phyloP scores from a whole-genome alignment of 2,329 filamentous ascomycete genomes.

The Volutella citrinella region DNA sequence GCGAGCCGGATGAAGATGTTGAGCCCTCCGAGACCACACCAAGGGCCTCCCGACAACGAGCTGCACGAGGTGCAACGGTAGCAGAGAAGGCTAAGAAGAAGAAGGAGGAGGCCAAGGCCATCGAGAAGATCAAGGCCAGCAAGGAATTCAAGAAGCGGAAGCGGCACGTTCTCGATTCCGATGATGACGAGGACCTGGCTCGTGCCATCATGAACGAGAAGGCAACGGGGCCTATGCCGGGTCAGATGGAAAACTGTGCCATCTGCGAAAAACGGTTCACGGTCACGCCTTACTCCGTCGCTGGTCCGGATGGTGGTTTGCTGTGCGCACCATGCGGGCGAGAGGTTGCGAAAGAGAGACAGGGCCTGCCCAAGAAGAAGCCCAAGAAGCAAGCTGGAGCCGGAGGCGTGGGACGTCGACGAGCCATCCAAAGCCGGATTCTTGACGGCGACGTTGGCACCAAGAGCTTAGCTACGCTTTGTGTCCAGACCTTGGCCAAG shows the following conservation, averaged over 20 bases:
- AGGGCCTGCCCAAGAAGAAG: slow-evolving; percentile 31
- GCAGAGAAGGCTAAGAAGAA: slow-evolving; percentile 27
- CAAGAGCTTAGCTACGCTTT: slow-evolving; percentile 64
- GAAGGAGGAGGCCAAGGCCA: slow-evolving; percentile 47
- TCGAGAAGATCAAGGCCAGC: slow-evolving; percentile 60
- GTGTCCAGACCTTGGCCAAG: slow-evolving; percentile 60
- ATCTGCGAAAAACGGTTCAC: slow-evolving; percentile 85
- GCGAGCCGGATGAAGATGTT: too few relatives aligned
- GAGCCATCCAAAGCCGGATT: slow-evolving; percentile 78
- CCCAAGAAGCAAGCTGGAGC: slow-evolving; percentile 48
- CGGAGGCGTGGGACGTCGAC: slow-evolving; percentile 58
- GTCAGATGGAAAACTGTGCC: slow-evolving; percentile 86
- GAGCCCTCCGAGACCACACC: too few relatives aligned
- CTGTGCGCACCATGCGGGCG: slow-evolving; percentile 81
- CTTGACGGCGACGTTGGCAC: slow-evolving; percentile 73
- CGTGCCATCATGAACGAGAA: slow-evolving; percentile 45
- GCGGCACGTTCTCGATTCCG: slow-evolving; percentile 33
- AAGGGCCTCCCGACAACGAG: slow-evolving; percentile 21
- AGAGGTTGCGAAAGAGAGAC: slow-evolving; percentile 62
- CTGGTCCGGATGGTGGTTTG: slow-evolving; percentile 79
- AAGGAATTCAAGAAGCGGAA: slow-evolving; percentile 57
- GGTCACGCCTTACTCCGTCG: slow-evolving; percentile 83
- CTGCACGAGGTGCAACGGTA: too few relatives aligned
- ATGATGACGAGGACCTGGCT: slow-evolving; percentile 50
- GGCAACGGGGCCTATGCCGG: slow-evolving; percentile 62